Evolutionary conservation across 345 rosid species (phyloP), one percentile per base, ranked within the genome.

Genomic region (Hibiscus syriacus): DNA sequence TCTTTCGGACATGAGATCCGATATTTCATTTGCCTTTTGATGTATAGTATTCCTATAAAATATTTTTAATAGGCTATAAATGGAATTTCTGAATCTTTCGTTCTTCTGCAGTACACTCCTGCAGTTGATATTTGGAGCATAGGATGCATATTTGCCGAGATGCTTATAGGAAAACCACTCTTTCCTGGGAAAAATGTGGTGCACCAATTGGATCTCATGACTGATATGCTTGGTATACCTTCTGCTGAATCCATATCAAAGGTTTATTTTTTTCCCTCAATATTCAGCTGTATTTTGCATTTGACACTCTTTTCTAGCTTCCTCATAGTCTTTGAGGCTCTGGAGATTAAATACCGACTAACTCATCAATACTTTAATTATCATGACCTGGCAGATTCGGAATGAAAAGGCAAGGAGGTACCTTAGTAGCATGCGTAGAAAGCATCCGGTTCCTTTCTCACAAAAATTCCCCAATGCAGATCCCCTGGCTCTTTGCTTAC

Each of bases 371-470:
- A 20, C 41, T 62, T 58, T 39, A 52, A 49, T 59, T 73, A 20
- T 56, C 58, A 36, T 80, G 65, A 63, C 43, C 63, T 67, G 74
- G 49, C 85, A 90, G 98, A 93, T 93, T 77, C 85, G 96, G 14
- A 90, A 93, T 79, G 98, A 93, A 77, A 93, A 93, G 81, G 97
- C 97, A 27, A 87, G 97, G 79, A 90, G 98, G 81, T 93, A 93
- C 58, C 97, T 93, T 69, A 79, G 87, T 66, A 86, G 81, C 90
- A 90, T 93, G 98, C 83, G 97, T 77, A 93, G 80, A 60, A 93
- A 93, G 78, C 91, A 70, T 72, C 86, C 83, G 27, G 82, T 93
- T 74, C 96, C 92, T 4, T 89, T 84, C 85, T 56, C 88, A 20
- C 86, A 89, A 45, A 94, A 94, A 76, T 94, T 94, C 79, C 96